Conservation (phyloP, 208 protist genomes). For the Leishmania aethiopica region DNA sequence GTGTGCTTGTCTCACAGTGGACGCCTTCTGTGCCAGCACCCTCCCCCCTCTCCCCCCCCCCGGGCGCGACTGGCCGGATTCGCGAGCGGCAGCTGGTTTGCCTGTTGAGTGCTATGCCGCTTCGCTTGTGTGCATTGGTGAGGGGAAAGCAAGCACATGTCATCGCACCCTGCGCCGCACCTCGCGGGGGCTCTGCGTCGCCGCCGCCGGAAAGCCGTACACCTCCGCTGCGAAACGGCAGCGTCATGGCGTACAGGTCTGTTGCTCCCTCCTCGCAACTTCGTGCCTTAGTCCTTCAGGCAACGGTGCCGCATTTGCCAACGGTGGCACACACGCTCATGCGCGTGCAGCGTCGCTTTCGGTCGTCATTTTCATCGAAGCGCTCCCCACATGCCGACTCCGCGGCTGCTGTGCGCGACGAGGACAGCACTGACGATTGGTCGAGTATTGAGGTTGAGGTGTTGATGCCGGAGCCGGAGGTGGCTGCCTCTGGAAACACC, state of each 20-base stretch:
- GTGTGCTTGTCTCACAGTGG: not conserved
- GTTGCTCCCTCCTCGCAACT: not conserved
- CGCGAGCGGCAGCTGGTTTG: not conserved
- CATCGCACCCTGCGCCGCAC: not conserved
- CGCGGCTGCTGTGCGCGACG: not conserved
- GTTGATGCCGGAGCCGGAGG: slow-evolving; percentile 10
- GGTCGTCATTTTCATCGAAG: slow-evolving; percentile 1
- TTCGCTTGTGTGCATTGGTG: not conserved
- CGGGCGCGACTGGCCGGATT: not conserved
- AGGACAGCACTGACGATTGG: slow-evolving; percentile 25
- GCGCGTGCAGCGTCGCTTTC: not conserved
- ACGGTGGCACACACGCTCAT: not conserved
- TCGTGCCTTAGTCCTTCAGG: not conserved
- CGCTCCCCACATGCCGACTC: not conserved
- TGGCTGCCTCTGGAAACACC: not conserved
- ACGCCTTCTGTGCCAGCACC: not conserved
- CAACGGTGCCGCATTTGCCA: not conserved
- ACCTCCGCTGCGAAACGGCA: not conserved
- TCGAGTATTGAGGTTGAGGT: slow-evolving; percentile 33
- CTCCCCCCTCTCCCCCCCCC: not conserved
- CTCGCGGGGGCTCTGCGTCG: not conserved
- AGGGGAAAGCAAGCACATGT: not conserved
- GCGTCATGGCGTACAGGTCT: not conserved
- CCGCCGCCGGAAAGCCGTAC: too few relatives aligned
- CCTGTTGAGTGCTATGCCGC: not conserved